Base-by-base conservation (phyloP, 148 eudicot species). In the Nepenthes gracilis region DNA sequence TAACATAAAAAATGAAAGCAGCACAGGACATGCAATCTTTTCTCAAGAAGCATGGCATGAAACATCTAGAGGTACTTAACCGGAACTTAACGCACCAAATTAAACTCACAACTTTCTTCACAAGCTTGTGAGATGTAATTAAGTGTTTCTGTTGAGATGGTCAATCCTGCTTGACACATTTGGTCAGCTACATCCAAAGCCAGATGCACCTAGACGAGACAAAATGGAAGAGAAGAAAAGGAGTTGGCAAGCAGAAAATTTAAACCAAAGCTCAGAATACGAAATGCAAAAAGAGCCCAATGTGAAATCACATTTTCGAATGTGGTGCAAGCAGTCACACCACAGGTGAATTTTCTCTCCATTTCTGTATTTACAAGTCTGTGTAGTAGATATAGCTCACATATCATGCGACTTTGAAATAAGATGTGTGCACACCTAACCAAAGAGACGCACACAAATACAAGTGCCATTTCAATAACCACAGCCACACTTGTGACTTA, bases 131-230 rank as follows among this genome's bases (percentile, higher is more conserved):
- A 78, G 63, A 94, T 68, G 57, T 58, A 73, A 72, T 82, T 80
- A 74, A 86, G 60, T 54, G 80, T 70, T 61, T 69, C 81, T 2
- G 78, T 43, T 33, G 87, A 72, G 55, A 77, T 47, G 36, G 77
- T 54, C 64, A 81, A 64, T 54, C 92, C 92, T 37, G 71, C 88
- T 76, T 77, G 73, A 60, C 75, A 62, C 73, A 87, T 82, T 66
- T 83, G 77, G 47, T 84, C 95, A 49, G 77, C 78, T 70, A 89
- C 49, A 75, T 85, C 85, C 70, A 89, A 76, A 54, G 97, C 95
- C 72, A 70, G 63, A 57, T 84, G 86, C 48, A 79, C 94, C 97
- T 92, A 67, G 45, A 57, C 53, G 47, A 40, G 6, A 49, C 10
- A 49, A 49, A 49, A 49, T 5, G 7, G 47, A 36, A 23, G 3